These are phyloP conservation scores for Rhododendron mucronatum DNA, from an alignment of 148 eudicot species.

Conservation along the genomic window DNA sequence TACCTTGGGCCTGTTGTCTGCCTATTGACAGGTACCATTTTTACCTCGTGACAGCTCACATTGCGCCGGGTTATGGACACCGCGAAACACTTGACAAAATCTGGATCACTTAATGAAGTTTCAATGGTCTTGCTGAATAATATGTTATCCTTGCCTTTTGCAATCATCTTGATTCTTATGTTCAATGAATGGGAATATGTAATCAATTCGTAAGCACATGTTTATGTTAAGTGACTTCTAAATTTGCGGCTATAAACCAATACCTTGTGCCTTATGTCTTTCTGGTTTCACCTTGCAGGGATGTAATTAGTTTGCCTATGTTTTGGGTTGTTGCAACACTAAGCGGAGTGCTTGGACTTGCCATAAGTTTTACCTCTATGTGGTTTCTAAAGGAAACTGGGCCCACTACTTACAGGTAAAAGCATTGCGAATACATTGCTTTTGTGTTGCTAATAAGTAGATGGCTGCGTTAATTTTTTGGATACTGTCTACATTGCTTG, in stretches of 20 bases:
- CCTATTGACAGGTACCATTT: background rate
- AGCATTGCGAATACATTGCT: background rate
- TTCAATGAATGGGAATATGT: conserved; percentile 72
- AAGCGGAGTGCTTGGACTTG: conserved; percentile 79
- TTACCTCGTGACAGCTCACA: conserved; percentile 49
- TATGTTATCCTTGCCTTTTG: conserved; percentile 69
- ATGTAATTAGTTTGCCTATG: conserved; percentile 50
- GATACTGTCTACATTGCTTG: background rate
- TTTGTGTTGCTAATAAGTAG: background rate
- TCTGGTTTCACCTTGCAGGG: conserved; percentile 40
- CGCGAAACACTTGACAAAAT: conserved; percentile 60
- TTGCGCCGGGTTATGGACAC: conserved; percentile 79
- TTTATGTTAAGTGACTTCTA: background rate
- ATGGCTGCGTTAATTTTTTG: background rate
- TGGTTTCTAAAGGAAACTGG: conserved; percentile 85
- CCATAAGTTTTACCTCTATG: conserved; percentile 91
- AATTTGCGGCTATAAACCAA: background rate
- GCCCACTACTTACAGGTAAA: conserved; percentile 84
- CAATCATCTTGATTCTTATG: conserved; percentile 47
- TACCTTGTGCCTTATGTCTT: background rate
- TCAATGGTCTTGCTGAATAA: conserved; percentile 92
- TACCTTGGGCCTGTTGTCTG: background rate
- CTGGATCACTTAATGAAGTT: conserved; percentile 80
- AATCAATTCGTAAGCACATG: conserved; percentile 43
- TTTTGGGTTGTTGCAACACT: conserved; percentile 83